Evolutionary conservation across 306 rosid genomes (phyloP).

Genomic region (Malus orientalis): DNA sequence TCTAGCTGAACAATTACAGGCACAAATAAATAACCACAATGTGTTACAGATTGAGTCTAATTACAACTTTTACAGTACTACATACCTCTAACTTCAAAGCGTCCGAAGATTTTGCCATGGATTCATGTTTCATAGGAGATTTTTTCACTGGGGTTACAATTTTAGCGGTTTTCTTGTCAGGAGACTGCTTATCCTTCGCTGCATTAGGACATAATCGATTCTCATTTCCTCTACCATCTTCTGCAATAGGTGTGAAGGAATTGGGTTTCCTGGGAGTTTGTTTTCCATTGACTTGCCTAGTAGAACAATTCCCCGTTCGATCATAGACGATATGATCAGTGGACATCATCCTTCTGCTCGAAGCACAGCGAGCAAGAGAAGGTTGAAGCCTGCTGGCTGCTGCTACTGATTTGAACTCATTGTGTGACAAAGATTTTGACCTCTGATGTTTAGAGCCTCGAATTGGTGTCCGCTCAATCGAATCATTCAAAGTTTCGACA

Average conservation of each 20-base stretch:
- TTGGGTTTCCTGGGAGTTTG: conserved; percentile 35
- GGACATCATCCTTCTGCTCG: conserved; percentile 51
- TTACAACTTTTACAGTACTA: not conserved
- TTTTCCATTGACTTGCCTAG: conserved; percentile 31
- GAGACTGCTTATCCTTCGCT: conserved; percentile 47
- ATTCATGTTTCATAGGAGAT: conserved; percentile 41
- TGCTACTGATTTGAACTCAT: conserved; percentile 45
- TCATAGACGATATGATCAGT: conserved; percentile 30
- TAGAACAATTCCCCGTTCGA: conserved; percentile 26
- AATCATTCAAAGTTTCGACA: conserved; percentile 35
- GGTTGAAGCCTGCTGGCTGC: conserved; percentile 42
- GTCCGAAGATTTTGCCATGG: conserved; percentile 38
- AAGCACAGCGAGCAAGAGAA: conserved; percentile 59
- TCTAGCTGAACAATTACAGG: conserved; percentile 44
- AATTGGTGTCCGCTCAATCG: conserved; percentile 33
- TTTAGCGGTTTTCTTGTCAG: conserved; percentile 49
- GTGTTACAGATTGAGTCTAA: conserved; percentile 11
- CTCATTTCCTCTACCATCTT: conserved; percentile 72
- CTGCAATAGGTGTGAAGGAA: conserved; percentile 28
- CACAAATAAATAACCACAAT: conserved; percentile 4
- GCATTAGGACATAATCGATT: conserved; percentile 37
- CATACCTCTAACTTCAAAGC: conserved; percentile 48
- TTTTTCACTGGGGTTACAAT: conserved; percentile 45
- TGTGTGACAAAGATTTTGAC: conserved; percentile 63
- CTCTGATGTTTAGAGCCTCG: conserved; percentile 59